Evolutionary conservation across 768 basidiomycete species (phyloP).

Genomic region (Lactarius evosmus): DNA sequence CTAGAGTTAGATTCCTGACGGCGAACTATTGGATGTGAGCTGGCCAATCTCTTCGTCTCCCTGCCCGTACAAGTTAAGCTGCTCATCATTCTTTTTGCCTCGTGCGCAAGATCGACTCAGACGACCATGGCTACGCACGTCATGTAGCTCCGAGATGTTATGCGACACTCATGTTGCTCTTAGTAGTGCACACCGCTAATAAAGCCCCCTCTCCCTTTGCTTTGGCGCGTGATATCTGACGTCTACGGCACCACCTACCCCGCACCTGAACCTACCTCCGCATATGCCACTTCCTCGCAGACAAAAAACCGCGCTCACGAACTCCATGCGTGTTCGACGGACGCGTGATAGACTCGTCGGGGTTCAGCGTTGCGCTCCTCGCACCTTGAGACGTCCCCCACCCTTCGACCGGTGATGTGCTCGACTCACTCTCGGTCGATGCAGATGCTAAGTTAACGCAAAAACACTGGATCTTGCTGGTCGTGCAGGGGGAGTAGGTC

Average conservation of each 20-base stretch:
- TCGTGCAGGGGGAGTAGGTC: slow-evolving; percentile 70
- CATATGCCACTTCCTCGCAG: no score
- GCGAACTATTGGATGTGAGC: no score
- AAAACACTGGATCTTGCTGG: slow-evolving; percentile 63
- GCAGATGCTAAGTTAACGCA: slow-evolving; percentile 35
- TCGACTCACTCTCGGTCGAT: background rate
- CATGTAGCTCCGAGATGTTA: slow-evolving; percentile 85
- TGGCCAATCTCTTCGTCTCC: no score
- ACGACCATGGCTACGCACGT: slow-evolving; percentile 61
- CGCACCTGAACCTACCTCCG: slow-evolving; percentile 33
- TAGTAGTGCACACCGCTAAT: slow-evolving; percentile 28
- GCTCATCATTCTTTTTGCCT: no score
- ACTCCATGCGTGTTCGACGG: slow-evolving; percentile 65
- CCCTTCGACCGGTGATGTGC: slow-evolving; percentile 54
- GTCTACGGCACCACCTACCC: background rate
- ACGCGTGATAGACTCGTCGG: slow-evolving; percentile 83
- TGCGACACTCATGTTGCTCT: slow-evolving; percentile 73
- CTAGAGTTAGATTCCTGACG: no score
- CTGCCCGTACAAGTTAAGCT: no score
- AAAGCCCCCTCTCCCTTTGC: no score
- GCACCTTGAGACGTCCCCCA: slow-evolving; percentile 59
- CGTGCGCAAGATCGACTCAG: slow-evolving; percentile 70
- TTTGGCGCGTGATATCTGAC: background rate
- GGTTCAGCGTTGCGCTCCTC: slow-evolving; percentile 79
- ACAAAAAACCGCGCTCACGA: no score